These are phyloP conservation scores for Stropharia rugosoannulata DNA, from an alignment of 768 basidiomycete species.

Conservation along the genomic window DNA sequence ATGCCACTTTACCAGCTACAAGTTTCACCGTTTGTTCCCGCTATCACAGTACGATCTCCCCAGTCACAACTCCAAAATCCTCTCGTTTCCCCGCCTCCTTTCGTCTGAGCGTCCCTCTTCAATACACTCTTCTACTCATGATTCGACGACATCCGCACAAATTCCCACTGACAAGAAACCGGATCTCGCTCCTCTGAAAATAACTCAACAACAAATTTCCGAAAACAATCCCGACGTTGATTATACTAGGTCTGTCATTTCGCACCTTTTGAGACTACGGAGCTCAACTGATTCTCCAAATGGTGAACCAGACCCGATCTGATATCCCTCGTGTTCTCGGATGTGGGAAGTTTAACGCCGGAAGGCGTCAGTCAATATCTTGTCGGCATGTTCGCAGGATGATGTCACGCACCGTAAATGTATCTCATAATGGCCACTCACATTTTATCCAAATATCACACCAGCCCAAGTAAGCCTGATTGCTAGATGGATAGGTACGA, in stretches of 20 bases:
- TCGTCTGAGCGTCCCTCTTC: conserved; percentile 22
- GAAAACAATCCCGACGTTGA: conserved; percentile 89
- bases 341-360: conserved; percentile 90
- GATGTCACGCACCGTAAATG: conserved; percentile 14
- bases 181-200: conserved; percentile 37
- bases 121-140: conserved; percentile 18
- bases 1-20: conserved; percentile 63
- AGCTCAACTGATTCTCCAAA: conserved; percentile 16
- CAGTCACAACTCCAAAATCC: conserved; percentile 71
- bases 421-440: conserved; percentile 14
- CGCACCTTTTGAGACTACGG: conserved; percentile 2
- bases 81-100: conserved; percentile 60
- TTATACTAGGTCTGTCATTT: conserved; percentile 73
- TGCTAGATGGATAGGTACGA: conserved; percentile 32
- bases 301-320: conserved; percentile 70
- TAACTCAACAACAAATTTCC: conserved; percentile 82
- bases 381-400: conserved; percentile 91
- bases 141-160: conserved; percentile 10
- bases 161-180: conserved; percentile 17
- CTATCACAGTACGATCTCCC: conserved; percentile 89
- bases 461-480: conserved; percentile 12
- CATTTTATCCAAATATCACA: conserved; percentile 11
- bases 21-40: conserved; percentile 95
- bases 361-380: conserved; percentile 94
- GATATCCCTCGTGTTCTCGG: conserved; percentile 92